A percentile compares a stretch with the other conserved stretches of the same genome.
Evolutionary conservation across 139 green algal genomes (phyloP).

Genomic region (Asterochloris erici): DNA sequence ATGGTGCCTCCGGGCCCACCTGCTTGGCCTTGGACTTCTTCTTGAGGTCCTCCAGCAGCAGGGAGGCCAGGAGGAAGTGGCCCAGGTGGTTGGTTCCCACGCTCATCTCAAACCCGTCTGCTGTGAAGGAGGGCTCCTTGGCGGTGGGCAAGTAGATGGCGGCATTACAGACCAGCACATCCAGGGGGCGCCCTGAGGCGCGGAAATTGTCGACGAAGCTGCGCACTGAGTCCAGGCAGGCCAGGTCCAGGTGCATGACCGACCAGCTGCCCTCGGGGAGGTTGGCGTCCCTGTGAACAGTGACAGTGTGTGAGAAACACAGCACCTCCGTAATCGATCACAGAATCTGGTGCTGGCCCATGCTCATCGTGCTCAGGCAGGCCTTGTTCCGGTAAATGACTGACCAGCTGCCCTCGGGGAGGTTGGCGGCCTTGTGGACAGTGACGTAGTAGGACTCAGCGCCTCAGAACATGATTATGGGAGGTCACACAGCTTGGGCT

Average conservation of each 20-base stretch:
- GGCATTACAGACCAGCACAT: constrained; percentile 89
- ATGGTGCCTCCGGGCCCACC: not conserved
- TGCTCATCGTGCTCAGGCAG: no score
- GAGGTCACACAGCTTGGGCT: no score
- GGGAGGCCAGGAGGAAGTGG: constrained; percentile 89
- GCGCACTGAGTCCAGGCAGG: constrained; percentile 72
- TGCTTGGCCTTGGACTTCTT: constrained; percentile 49
- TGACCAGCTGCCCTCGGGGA: constrained; percentile 59
- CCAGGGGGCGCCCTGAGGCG: constrained; percentile 57
- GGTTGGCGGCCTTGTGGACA: not conserved
- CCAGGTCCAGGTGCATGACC: constrained; percentile 83
- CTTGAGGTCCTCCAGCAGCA: constrained; percentile 83
- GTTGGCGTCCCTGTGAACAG: not conserved
- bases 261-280: constrained; percentile 60
- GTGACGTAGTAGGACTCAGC: no score
- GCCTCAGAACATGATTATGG: no score
- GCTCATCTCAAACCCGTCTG: constrained; percentile 85
- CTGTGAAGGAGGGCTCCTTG: constrained; percentile 82
- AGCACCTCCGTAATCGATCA: constrained; percentile 3
- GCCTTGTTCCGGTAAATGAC: constrained; percentile 83
- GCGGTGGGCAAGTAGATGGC: constrained; percentile 88
- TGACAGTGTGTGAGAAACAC: not conserved
- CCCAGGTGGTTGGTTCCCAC: constrained; percentile 88
- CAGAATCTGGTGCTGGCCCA: no score
- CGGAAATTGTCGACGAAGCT: constrained; percentile 79